Percentiles rank a stretch among this genome's conserved stretches.
These are phyloP conservation scores for Daldinia childiae DNA, from an alignment of 495 filamentous ascomycete species.

Conservation along the genomic window DNA sequence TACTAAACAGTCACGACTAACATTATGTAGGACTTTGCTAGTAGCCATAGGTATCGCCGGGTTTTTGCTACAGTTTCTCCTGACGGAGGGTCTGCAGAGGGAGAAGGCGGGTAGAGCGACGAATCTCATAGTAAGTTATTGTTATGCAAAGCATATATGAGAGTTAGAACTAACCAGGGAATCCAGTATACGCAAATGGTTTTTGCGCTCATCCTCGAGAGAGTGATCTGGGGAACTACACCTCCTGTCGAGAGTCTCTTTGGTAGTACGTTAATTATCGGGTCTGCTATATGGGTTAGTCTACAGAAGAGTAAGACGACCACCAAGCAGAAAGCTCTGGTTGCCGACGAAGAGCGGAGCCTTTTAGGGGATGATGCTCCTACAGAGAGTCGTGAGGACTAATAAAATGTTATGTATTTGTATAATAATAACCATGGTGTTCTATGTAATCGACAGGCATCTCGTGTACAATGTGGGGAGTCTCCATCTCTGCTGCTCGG, in stretches of 20 bases:
- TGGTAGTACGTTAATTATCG: constrained; percentile 75
- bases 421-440: not conserved
- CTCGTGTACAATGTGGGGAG: not conserved
- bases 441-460: not conserved
- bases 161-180: not conserved
- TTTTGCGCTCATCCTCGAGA: constrained; percentile 79
- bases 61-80: constrained; percentile 79
- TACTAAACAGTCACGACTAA: not conserved
- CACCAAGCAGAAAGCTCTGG: constrained; percentile 19
- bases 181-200: constrained; percentile 77
- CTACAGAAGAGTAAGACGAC: constrained; percentile 53
- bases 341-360: constrained; percentile 48
- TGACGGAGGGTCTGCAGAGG: constrained; percentile 77
- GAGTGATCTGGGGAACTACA: constrained; percentile 75
- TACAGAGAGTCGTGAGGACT: constrained; percentile 17
- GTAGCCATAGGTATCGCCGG: constrained; percentile 73
- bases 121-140: constrained; percentile 67
- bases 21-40: constrained; percentile 54
- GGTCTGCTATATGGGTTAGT: constrained; percentile 77
- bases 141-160: not conserved
- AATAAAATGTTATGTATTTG: not conserved
- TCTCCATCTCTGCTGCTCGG: not conserved
- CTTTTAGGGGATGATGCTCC: constrained; percentile 38
- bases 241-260: constrained; percentile 68
- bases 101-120: constrained; percentile 74